Base-by-base conservation (phyloP, 139 green algal genomes). In the Closterium sp. region DNA sequence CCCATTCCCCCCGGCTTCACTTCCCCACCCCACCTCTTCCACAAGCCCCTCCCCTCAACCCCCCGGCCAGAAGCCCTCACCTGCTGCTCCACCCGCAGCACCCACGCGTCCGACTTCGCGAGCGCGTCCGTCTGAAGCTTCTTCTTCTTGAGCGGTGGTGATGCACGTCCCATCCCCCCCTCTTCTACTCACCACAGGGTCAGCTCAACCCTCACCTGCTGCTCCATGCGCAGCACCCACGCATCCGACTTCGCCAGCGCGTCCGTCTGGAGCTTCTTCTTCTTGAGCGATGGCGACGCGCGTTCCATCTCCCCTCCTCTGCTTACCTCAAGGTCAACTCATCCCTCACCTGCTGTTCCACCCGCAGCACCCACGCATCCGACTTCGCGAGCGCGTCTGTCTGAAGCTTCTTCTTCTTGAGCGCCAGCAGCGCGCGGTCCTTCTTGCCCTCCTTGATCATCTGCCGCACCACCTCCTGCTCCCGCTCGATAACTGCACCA, bases 361-460 rank as follows among this genome's bases (percentile, higher is more conserved):
- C 93, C 79, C 92, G 94, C 28, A 95, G 24, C 10, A 95, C 31
- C 91, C 93, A 95, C 2, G 34, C 92, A 27, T 95, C 93, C 10
- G 95, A 85, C 4, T 95, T 93, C 50, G 85, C 30, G 31, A 95
- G 70, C 85, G 89, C 29, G 21, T 95, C 70, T 87, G 95, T 88
- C 31, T 95, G 93, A 24, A n/a, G n/a, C n/a, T n/a, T n/a, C n/a
- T n/a, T n/a, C n/a, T n/a, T n/a, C n/a, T n/a, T n/a, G n/a, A n/a
- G 45, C 29, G 93, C 89, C 3, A 95, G 93, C 17, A 95, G 31
- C 9, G 93, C 93, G 13, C 92, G 86, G 31, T 95, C 89, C 62
- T 93, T 92, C 88, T 94, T 94, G 93, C 95, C 95, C 85, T 89
- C 85, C 84, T 90, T 34, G 2, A 95, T 22, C 11, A 95, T 89